These are phyloP conservation scores for Fusarium protoensiforme DNA, from an alignment of 2,329 filamentous ascomycete genomes.

Conservation along the genomic window DNA sequence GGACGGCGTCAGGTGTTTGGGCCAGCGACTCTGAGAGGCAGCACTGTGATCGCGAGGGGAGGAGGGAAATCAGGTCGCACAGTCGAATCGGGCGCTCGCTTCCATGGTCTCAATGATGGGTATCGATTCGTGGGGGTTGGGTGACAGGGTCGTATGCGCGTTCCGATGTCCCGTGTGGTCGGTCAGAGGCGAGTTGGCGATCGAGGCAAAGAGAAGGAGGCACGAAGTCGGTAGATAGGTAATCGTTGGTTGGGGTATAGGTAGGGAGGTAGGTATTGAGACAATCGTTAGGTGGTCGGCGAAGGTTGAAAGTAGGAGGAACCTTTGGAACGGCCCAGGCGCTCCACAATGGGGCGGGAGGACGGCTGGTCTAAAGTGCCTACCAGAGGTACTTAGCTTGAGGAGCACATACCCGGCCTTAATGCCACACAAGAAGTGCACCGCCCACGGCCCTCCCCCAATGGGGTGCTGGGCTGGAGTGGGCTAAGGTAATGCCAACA, in stretches of 20 bases:
- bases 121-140: slow-evolving; percentile 8
- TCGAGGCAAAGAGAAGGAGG: not conserved
- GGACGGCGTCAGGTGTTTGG: slow-evolving; percentile 3
- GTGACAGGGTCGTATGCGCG: not conserved
- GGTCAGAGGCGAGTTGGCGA: not conserved
- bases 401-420: slow-evolving; percentile 7
- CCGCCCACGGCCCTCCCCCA: slow-evolving; percentile 2
- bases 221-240: slow-evolving; percentile 5
- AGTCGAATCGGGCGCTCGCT: slow-evolving; percentile 10
- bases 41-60: slow-evolving; percentile 23
- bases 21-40: slow-evolving; percentile 10
- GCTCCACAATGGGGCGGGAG: slow-evolving; percentile 31
- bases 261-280: slow-evolving; percentile 1
- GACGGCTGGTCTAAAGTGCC: slow-evolving; percentile 16
- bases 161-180: not conserved
- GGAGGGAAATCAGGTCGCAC: slow-evolving; percentile 30
- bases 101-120: slow-evolving; percentile 20
- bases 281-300: slow-evolving; percentile 20
- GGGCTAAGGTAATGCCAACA: not conserved
- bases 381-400: not conserved
- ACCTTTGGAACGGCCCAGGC: slow-evolving; percentile 21
- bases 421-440: slow-evolving; percentile 8
- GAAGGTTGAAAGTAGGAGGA: slow-evolving; percentile 26
- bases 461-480: not conserved
- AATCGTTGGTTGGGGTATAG: slow-evolving; percentile 11